phyloP scores from a whole-genome alignment of 1,284 basidiomycete genomes.

The Irpex sp. region DNA sequence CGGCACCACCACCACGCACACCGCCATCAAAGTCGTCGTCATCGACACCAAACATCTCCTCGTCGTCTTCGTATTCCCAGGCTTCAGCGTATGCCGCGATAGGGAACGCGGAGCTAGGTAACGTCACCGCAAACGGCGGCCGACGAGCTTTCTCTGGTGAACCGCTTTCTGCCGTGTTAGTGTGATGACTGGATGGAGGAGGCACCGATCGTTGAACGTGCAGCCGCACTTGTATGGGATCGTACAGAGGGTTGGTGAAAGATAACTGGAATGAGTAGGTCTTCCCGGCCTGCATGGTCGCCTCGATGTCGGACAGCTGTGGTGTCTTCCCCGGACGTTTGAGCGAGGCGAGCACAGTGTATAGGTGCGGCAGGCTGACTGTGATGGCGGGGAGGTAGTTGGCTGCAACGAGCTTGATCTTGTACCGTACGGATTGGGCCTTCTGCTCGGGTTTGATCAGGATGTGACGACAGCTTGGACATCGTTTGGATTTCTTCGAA shows the following conservation, averaged over 20 bases:
- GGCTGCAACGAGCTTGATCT: slow-evolving; percentile 93
- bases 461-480: slow-evolving; percentile 90
- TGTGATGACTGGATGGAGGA: slow-evolving; percentile 23
- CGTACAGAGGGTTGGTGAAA: slow-evolving; percentile 90
- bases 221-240: slow-evolving; percentile 85
- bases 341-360: slow-evolving; percentile 37
- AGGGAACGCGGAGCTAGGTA: slow-evolving; percentile 72
- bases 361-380: slow-evolving; percentile 59
- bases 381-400: slow-evolving; percentile 90
- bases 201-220: slow-evolving; percentile 55
- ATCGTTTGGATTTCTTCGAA: slow-evolving; percentile 93
- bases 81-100: slow-evolving; percentile 88
- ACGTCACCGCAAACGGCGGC: slow-evolving; percentile 69
- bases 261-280: slow-evolving; percentile 86
- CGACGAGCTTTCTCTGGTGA: slow-evolving; percentile 50
- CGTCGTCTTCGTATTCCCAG: slow-evolving; percentile 94
- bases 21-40: slow-evolving; percentile 45
- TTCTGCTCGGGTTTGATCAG: slow-evolving; percentile 98
- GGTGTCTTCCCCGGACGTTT: slow-evolving; percentile 34
- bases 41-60: slow-evolving; percentile 73
- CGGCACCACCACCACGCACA: slow-evolving; percentile 13
- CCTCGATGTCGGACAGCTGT: slow-evolving; percentile 28
- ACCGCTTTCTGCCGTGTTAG: slow-evolving; percentile 27
- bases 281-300: slow-evolving; percentile 60
- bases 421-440: slow-evolving; percentile 87